Conservation (phyloP, 2,329 filamentous ascomycete genomes). For the Didymellaceae sp. region DNA sequence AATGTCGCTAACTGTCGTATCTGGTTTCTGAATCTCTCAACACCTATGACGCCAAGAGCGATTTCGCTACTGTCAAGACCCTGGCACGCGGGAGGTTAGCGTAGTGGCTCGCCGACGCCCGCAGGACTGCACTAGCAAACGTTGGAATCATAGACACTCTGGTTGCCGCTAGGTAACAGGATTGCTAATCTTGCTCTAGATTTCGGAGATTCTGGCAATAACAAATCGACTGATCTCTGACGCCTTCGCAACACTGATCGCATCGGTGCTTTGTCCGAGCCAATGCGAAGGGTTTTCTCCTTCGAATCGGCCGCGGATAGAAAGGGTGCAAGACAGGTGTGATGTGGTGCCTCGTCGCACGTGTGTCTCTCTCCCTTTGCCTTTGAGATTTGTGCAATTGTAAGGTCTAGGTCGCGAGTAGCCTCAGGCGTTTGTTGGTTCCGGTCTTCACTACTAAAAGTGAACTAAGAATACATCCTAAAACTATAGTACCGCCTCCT, state of each 20-base stretch:
- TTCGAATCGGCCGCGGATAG: slow-evolving; percentile 15
- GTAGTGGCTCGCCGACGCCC: slow-evolving; percentile 12
- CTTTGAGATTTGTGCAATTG: slow-evolving; percentile 2
- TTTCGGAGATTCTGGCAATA: slow-evolving; percentile 10
- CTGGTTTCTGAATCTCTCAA: not conserved
- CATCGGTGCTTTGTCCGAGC: slow-evolving; percentile 10
- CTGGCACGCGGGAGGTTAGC: slow-evolving; percentile 14
- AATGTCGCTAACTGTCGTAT: not conserved
- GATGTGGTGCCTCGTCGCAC: slow-evolving; percentile 4
- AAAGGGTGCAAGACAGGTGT: not conserved
- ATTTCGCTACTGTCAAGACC: slow-evolving; percentile 10
- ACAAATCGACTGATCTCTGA: slow-evolving; percentile 15
- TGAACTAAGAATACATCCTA: slow-evolving; percentile 12
- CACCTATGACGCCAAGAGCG: slow-evolving; percentile 6
- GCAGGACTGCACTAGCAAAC: slow-evolving; percentile 12
- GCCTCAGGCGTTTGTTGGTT: slow-evolving; percentile 3
- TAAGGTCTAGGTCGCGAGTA: slow-evolving; percentile 6
- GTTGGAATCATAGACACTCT: slow-evolving; percentile 16
- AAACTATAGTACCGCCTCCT: slow-evolving; percentile 16
- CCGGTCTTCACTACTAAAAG: slow-evolving; percentile 1
- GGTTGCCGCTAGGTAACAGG: slow-evolving; percentile 17
- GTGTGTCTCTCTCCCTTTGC: slow-evolving; percentile 13
- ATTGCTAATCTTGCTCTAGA: slow-evolving; percentile 22
- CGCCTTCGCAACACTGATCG: slow-evolving; percentile 4
- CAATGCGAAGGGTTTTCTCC: slow-evolving; percentile 10